Base-by-base conservation (phyloP, 768 basidiomycete genomes). In the Lactarius sanguifluus region DNA sequence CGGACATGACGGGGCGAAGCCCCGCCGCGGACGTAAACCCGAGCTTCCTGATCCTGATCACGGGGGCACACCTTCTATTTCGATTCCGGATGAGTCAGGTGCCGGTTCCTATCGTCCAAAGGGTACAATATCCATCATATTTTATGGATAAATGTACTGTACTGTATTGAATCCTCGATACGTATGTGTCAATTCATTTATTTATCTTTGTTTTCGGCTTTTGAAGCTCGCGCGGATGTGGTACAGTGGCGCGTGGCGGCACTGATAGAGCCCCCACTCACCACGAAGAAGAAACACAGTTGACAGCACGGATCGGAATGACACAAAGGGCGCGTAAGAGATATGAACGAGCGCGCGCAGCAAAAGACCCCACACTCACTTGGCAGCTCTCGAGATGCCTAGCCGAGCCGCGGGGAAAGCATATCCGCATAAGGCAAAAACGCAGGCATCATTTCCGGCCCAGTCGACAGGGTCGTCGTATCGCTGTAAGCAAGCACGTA, bases 1-100 rank as follows among this genome's bases (percentile, higher is more conserved):
- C 66, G 62, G 66, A 60, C 41, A 59, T 64, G 66, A 32, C 62
- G 66, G 66, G 62, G 20, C 41, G 62, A 66, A 62, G 52, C 34
- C 40, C 55, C 58, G 58, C 34, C 62, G 52, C 57, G 66, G 55
- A 59, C 62, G 62, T 67, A 67, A 64, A 59, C 34, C 41, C 47
- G 32, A 50, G 50, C 66, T 63, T 67, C 66, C 61, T 61, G 30
- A 66, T 67, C 66, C 61, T 61, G 30, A 66, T 41, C 47, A 62
- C 65, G 61, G 65, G 25, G 38, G 40, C 20, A 23, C 45, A 12
- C 13, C 23, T 25, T 52, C 32, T 38, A 34, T 38, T 38, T 57
- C 56, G 38, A 57, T 50, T 34, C 32, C 16, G 18, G 32, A 40
- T 61, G 47, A 61, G 25, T 61, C 61, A 61, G 50, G 61, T 40